Evolutionary conservation across 192 early-diverging fungal genomes (phyloP).

Genomic region (Pilaira anomala): DNA sequence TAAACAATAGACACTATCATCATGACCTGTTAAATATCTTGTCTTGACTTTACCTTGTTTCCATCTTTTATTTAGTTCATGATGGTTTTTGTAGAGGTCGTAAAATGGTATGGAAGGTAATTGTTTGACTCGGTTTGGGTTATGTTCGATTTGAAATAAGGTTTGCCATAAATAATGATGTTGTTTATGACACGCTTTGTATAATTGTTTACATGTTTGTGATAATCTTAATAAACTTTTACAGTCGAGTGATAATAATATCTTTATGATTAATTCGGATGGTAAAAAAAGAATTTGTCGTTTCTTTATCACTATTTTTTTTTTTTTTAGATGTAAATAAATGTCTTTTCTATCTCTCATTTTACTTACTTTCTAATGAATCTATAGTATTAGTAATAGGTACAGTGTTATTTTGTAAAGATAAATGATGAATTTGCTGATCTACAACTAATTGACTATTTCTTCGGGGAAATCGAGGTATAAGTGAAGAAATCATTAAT

Average conservation of each 20-base stretch:
- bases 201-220: slow-evolving; percentile 1
- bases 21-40: slow-evolving; percentile 68
- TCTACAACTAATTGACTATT: too few relatives aligned
- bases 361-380: too few relatives aligned
- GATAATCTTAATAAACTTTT: slow-evolving; percentile 6
- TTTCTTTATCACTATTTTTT: not conserved
- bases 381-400: too few relatives aligned
- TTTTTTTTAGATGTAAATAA: too few relatives aligned
- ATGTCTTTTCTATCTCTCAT: not conserved
- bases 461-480: slow-evolving; percentile 2
- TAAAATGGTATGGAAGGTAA: not conserved
- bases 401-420: too few relatives aligned
- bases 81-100: slow-evolving; percentile 65
- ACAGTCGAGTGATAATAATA: slow-evolving; percentile 10
- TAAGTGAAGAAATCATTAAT: slow-evolving; percentile 14
- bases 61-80: slow-evolving; percentile 63
- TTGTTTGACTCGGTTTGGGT: not conserved
- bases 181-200: not conserved
- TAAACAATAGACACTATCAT: slow-evolving; percentile 88
- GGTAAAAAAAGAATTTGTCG: slow-evolving; percentile 16
- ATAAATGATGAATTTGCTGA: too few relatives aligned
- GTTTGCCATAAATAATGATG: slow-evolving; percentile 22
- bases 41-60: slow-evolving; percentile 37
- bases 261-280: slow-evolving; percentile 18
- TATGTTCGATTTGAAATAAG: not conserved